A percentile compares a stretch with the other conserved stretches of the same genome.
phyloP scores from a whole-genome alignment of 192 early-diverging fungal genomes.

The Podila clonocystis region DNA sequence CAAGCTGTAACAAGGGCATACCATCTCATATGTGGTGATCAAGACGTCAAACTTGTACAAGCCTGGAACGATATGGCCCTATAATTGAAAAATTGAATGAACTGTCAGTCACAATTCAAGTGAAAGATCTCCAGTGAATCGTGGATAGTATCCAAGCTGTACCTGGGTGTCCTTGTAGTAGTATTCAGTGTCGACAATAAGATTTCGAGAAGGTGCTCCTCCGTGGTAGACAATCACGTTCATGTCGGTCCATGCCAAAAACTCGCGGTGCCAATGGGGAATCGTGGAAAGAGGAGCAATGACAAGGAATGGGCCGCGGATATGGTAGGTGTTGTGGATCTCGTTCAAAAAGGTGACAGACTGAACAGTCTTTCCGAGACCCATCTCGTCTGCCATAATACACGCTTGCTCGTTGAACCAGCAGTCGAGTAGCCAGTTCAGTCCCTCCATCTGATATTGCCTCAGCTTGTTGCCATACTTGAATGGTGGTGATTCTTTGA shows the following conservation, averaged over 20 bases:
- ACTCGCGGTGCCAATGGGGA: slow-evolving; percentile 76
- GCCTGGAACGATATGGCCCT: slow-evolving; percentile 59
- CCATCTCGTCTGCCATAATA: slow-evolving; percentile 99
- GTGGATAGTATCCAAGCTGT: not conserved
- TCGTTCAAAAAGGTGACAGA: slow-evolving; percentile 80
- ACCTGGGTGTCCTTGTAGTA: slow-evolving; percentile 52
- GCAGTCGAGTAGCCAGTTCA: slow-evolving; percentile 87
- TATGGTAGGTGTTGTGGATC: slow-evolving; percentile 67
- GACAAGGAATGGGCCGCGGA: slow-evolving; percentile 81
- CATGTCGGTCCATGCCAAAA: slow-evolving; percentile 49
- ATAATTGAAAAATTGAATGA: not conserved
- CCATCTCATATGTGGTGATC: slow-evolving; percentile 67
- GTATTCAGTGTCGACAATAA: slow-evolving; percentile 87
- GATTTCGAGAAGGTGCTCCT: slow-evolving; percentile 69
- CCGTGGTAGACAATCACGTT: slow-evolving; percentile 67
- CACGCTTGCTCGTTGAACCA: slow-evolving; percentile 85
- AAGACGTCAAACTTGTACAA: slow-evolving; percentile 69
- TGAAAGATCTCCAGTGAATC: not conserved
- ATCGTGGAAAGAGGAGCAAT: slow-evolving; percentile 64
- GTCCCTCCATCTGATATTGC: slow-evolving; percentile 83
- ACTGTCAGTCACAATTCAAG: too few relatives aligned
- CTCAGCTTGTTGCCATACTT: slow-evolving; percentile 78
- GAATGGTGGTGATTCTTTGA: slow-evolving; percentile 73
- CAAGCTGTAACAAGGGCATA: not conserved
- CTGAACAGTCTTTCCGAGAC: slow-evolving; percentile 87